These are phyloP conservation scores for Ilyonectria destructans DNA, from an alignment of 2,329 filamentous ascomycete species.

Conservation along the genomic window DNA sequence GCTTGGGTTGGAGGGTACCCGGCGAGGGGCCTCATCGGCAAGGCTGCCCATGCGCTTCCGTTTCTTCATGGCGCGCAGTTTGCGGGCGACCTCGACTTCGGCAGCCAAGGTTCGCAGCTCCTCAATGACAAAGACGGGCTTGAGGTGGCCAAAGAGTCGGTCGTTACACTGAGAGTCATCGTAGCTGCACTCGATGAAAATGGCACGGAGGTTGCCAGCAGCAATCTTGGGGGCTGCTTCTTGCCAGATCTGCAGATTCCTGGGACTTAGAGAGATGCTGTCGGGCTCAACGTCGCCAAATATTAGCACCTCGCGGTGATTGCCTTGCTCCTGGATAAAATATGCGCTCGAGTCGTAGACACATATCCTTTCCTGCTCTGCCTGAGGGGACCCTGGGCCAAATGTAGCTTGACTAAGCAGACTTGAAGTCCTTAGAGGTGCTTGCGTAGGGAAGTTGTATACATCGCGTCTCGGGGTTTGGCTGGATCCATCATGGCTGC, in stretches of 20 bases:
- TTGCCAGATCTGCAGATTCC: conserved; percentile 88
- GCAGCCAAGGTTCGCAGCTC: conserved; percentile 82
- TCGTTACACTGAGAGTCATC: conserved; percentile 85
- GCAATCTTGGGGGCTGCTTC: conserved; percentile 91
- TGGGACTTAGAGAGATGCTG: conserved; percentile 83
- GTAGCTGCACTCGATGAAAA: conserved; percentile 98
- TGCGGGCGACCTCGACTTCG: conserved; percentile 74
- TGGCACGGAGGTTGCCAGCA: conserved; percentile 79
- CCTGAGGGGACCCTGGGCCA: conserved; percentile 44
- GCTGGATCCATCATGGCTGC: conserved; percentile 65
- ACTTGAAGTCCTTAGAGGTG: conserved; percentile 44
- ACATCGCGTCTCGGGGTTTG: conserved; percentile 48
- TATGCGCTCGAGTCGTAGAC: conserved; percentile 93
- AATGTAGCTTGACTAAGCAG: conserved; percentile 53
- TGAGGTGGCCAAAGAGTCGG: conserved; percentile 89
- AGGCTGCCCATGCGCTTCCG: conserved; percentile 71
- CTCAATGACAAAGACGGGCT: conserved; percentile 85
- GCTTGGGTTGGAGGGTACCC: conserved; percentile 41
- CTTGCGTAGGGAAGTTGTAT: conserved; percentile 44
- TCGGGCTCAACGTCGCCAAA: conserved; percentile 98
- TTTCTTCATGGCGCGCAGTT: conserved; percentile 65
- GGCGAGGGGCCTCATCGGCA: conserved; percentile 43
- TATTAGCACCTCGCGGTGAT: conserved; percentile 85
- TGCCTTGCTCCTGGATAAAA: conserved; percentile 85
- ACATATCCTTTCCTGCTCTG: conserved; percentile 69